Percentiles rank a stretch among this genome's conserved stretches.
Evolutionary conservation across 2,329 filamentous ascomycete genomes (phyloP).

Genomic region (Cordyceps fumosorosea): DNA sequence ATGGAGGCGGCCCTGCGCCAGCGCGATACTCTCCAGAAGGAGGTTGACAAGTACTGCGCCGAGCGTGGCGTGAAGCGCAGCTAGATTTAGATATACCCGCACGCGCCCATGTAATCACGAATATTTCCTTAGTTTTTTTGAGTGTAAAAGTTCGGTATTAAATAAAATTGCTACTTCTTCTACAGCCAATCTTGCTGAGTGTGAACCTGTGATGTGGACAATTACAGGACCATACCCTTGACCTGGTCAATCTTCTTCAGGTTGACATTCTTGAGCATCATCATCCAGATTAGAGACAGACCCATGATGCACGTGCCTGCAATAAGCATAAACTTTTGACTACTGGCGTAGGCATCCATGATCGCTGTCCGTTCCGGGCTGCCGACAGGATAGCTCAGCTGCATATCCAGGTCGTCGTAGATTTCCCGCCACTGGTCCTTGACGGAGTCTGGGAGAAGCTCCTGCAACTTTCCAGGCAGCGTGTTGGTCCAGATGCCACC

Average conservation of each 20-base stretch:
- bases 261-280: constrained; percentile 26
- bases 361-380: constrained; percentile 36
- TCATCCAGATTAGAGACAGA: constrained; percentile 22
- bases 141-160: neutral
- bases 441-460: constrained; percentile 31
- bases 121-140: neutral
- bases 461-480: constrained; percentile 31
- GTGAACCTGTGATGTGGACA: neutral
- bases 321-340: constrained; percentile 35
- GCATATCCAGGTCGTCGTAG: constrained; percentile 27
- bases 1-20: constrained; percentile 62
- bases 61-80: constrained; percentile 43
- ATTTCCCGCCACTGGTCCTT: constrained; percentile 35
- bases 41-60: constrained; percentile 68
- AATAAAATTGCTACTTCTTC: neutral
- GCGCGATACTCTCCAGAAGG: constrained; percentile 59
- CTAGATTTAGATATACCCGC: constrained; percentile 10
- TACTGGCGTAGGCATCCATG: constrained; percentile 39
- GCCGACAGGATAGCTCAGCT: constrained; percentile 34
- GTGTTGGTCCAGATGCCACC: constrained; percentile 28
- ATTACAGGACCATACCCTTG: constrained; percentile 19
- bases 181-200: neutral
- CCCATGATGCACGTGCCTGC: constrained; percentile 27
- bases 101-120: neutral
- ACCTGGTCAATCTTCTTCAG: constrained; percentile 25